Base-by-base conservation (phyloP, 768 basidiomycete species). In the Pisolithus sp. region DNA sequence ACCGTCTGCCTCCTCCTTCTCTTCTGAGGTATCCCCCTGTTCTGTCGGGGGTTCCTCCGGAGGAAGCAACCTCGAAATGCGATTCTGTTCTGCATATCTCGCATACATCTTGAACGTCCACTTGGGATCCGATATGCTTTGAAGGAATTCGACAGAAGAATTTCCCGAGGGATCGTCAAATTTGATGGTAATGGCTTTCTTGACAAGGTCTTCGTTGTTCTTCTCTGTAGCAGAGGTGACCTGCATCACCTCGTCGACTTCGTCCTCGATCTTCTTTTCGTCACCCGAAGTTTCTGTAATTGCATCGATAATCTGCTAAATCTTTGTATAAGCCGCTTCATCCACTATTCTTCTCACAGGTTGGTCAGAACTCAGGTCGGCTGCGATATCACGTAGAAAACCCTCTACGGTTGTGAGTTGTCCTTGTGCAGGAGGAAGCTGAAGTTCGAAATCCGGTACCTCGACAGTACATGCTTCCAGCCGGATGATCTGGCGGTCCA, bases 321-420 rank as follows among this genome's bases (percentile, higher is more conserved):
- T 91, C 65, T 85, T 88, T 7, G 65, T 72, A 62, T 84, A 86
- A 0, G 81, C 78, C 0, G 75, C 78, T 37, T 85, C 83, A 56
- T 92, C 83, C 62, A 93, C 85, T 51, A 89, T 79, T 31, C 81
- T 75, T 39, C 96, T 82, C 9, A 97, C 69, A 0, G 92, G 88
- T 62, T 98, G 95, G 53, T 92, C 87, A 53, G 77, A 71, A 54
- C 75, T 75, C 38, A 98, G 78, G 71, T 98, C 95, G 0, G 83
- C 70, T 28, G 89, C 72, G 40, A 93, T 82, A 57, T 95, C 85
- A 24, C 85, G 79, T 30, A 99, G 70, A 56, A 97, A 80, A 36
- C 96, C 95, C 67, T 99, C 96, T 45, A 97, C 80, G 2, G 93
- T 99, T 17, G 95, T 97, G 10, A 99, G 80, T 63, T 96, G 93